Conservation (phyloP, 768 basidiomycete species). For the Psilocybe cubensis region DNA sequence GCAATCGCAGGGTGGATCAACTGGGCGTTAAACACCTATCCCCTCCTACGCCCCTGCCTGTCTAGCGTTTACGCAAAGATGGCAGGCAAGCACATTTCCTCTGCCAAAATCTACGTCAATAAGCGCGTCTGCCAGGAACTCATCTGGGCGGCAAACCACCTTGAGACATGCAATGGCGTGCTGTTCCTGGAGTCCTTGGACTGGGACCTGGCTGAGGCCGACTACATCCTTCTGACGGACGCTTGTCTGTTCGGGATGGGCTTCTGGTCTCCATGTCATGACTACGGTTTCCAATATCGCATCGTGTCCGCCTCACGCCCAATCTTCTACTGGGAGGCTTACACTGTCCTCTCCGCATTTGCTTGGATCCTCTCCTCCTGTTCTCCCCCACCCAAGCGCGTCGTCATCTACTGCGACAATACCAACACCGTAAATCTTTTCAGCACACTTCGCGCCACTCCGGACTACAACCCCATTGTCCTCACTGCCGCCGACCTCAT, state of each 20-base stretch:
- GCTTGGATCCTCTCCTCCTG: neutral
- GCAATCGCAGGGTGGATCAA: constrained; percentile 39
- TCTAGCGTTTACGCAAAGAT: constrained; percentile 38
- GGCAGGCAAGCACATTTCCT: constrained; percentile 20
- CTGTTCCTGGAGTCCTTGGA: constrained; percentile 18
- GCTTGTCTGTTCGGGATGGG: constrained; percentile 29
- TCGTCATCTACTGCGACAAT: constrained; percentile 33
- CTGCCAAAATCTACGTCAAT: constrained; percentile 30
- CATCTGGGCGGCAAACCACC: constrained; percentile 31
- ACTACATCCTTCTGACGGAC: constrained; percentile 24
- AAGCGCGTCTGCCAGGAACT: constrained; percentile 28
- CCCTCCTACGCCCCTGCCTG: constrained; percentile 35
- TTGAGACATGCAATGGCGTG: constrained; percentile 24
- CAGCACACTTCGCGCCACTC: constrained; percentile 18
- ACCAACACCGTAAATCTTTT: constrained; percentile 38
- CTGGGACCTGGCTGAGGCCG: constrained; percentile 18
- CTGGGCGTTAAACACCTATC: constrained; percentile 44
- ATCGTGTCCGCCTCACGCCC: neutral
- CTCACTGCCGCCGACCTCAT: constrained; percentile 15
- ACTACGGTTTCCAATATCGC: constrained; percentile 19
- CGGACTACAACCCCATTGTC: constrained; percentile 29
- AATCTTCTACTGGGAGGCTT: constrained; percentile 33
- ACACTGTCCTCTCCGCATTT: constrained; percentile 26
- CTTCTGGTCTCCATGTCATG: constrained; percentile 27
- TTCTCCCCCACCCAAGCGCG: neutral